Evolutionary conservation across 2,329 filamentous ascomycete genomes (phyloP).

Genomic region (Zymoseptoria passerinii): DNA sequence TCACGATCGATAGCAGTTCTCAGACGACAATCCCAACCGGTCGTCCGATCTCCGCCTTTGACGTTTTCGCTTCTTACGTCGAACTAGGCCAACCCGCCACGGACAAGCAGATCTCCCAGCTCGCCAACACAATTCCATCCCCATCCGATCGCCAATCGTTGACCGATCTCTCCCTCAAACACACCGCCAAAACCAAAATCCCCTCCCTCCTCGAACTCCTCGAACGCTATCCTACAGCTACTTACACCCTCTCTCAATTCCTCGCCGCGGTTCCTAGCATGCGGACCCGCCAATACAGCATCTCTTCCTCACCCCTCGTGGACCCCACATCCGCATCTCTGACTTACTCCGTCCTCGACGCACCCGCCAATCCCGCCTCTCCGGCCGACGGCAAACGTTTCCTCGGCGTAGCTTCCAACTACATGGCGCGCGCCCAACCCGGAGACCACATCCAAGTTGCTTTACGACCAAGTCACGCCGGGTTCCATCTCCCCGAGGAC

Average conservation of each 20-base stretch:
- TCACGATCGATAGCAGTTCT: constrained; percentile 38
- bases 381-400: constrained; percentile 35
- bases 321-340: constrained; percentile 30
- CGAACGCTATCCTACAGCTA: constrained; percentile 49
- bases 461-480: constrained; percentile 34
- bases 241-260: constrained; percentile 56
- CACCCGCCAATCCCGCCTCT: constrained; percentile 40
- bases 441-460: constrained; percentile 45
- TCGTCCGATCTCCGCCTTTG: constrained; percentile 50
- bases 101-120: constrained; percentile 1
- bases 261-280: constrained; percentile 65
- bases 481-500: constrained; percentile 40
- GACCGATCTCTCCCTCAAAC: constrained; percentile 39
- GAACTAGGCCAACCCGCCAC: constrained; percentile 64
- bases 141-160: not conserved
- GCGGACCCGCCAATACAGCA: constrained; percentile 36
- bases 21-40: constrained; percentile 58
- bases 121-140: not conserved
- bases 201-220: constrained; percentile 58
- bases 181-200: constrained; percentile 45
- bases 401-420: constrained; percentile 33
- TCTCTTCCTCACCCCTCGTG: constrained; percentile 29
- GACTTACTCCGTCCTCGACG: constrained; percentile 34
- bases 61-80: constrained; percentile 59
- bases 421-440: constrained; percentile 33